Conservation (phyloP, 2,329 filamentous ascomycete genomes). For the Dactylellina cionopaga region DNA sequence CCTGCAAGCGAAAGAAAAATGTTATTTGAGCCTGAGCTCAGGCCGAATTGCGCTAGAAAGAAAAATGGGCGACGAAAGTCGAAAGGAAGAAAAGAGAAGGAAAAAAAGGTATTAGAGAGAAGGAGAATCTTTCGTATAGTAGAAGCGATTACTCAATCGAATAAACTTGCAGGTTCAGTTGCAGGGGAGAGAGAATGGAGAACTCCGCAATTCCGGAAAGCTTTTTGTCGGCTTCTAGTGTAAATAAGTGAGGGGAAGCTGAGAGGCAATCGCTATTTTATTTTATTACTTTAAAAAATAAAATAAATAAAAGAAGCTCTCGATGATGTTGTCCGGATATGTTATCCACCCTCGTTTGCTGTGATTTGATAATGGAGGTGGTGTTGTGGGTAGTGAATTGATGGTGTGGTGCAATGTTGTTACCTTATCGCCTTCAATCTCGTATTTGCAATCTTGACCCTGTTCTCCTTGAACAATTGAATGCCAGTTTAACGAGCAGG, state of each 20-base stretch:
- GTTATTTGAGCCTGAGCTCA: conserved; percentile 21
- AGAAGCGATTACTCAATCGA: too few species aligned
- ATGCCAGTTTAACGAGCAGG: conserved; percentile 5
- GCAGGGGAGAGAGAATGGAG: neutral
- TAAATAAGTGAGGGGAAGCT: conserved; percentile 29
- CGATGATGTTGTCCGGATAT: neutral
- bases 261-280: conserved; percentile 40
- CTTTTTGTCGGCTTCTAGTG: neutral
- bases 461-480: neutral
- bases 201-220: conserved; percentile 32
- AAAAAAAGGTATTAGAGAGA: neutral
- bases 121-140: too few species aligned
- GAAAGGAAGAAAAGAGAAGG: neutral
- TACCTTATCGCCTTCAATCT: conserved; percentile 9
- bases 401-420: neutral
- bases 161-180: neutral
- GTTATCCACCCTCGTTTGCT: neutral
- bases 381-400: neutral
- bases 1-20: conserved; percentile 4
- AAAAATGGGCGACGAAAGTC: neutral
- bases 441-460: conserved; percentile 14
- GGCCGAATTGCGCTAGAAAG: neutral
- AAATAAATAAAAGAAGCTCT: too few species aligned
- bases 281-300: too few species aligned
- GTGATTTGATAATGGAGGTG: neutral